A percentile compares a stretch with the other conserved stretches of the same genome.
These are phyloP conservation scores for Nothophoma quercina DNA, from an alignment of 2,329 filamentous ascomycete species.

Conservation along the genomic window DNA sequence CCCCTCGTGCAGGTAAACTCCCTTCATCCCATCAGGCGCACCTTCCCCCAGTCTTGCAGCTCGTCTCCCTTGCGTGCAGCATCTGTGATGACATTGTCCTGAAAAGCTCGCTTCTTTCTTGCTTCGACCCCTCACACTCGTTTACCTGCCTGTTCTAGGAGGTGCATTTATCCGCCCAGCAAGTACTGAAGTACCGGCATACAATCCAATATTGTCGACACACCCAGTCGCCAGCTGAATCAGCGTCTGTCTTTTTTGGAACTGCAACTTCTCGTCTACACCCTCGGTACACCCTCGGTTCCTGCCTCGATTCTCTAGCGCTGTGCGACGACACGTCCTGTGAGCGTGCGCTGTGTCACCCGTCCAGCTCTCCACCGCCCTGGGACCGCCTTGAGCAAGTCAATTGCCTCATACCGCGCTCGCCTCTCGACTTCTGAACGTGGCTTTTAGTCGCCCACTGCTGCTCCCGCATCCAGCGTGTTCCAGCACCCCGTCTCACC, in stretches of 20 bases:
- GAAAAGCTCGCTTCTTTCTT: slow-evolving; percentile 24
- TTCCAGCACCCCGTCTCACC: slow-evolving; percentile 17
- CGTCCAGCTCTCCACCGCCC: slow-evolving; percentile 30
- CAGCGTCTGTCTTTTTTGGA: slow-evolving; percentile 23
- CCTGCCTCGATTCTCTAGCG: slow-evolving; percentile 41
- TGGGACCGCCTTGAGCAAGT: slow-evolving; percentile 24
- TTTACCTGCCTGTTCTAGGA: slow-evolving; percentile 25
- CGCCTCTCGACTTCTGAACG: slow-evolving; percentile 24
- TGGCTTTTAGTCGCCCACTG: slow-evolving; percentile 18
- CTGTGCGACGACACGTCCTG: slow-evolving; percentile 33
- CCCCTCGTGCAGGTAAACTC: slow-evolving; percentile 26
- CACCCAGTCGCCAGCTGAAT: slow-evolving; percentile 15
- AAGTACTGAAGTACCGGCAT: slow-evolving; percentile 8
- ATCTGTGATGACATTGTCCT: slow-evolving; percentile 27
- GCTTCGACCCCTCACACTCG: slow-evolving; percentile 35
- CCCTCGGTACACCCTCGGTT: slow-evolving; percentile 19
- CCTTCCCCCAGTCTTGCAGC: slow-evolving; percentile 25
- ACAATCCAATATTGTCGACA: slow-evolving; percentile 19
- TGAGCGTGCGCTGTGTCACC: slow-evolving; percentile 42
- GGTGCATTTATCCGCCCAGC: slow-evolving; percentile 13
- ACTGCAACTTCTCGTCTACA: slow-evolving; percentile 19
- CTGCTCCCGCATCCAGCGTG: slow-evolving; percentile 11
- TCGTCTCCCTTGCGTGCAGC: slow-evolving; percentile 30
- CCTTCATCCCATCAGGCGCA: slow-evolving; percentile 23
- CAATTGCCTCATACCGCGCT: slow-evolving; percentile 21